Evolutionary conservation across 257 asterid species (phyloP).

Genomic region (Jaltomata sinuosa): DNA sequence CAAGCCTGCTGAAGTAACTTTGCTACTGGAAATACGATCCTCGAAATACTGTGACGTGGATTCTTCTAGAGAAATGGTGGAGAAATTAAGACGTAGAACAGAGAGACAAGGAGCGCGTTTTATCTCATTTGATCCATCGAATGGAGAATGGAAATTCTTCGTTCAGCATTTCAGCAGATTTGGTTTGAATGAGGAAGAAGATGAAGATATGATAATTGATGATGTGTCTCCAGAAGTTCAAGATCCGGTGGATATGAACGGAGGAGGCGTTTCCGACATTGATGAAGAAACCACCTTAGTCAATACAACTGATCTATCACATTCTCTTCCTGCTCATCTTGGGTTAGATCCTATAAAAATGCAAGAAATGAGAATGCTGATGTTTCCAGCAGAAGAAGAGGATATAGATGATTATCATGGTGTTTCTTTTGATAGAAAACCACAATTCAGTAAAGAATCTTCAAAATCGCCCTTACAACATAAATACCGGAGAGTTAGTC

Average conservation of each 20-base stretch:
- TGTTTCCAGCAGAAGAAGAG: slow-evolving; percentile 63
- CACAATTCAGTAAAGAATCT: slow-evolving; percentile 39
- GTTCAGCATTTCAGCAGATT: slow-evolving; percentile 96
- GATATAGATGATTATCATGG: slow-evolving; percentile 40
- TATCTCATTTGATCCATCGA: slow-evolving; percentile 52
- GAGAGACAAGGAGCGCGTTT: slow-evolving; percentile 83
- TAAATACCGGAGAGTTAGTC: slow-evolving; percentile 25
- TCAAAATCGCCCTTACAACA: slow-evolving; percentile 50
- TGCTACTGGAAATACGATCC: slow-evolving; percentile 28
- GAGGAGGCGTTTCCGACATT: slow-evolving; percentile 45
- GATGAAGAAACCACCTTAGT: slow-evolving; percentile 40
- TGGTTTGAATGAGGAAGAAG: slow-evolving; percentile 84
- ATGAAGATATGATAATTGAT: slow-evolving; percentile 73
- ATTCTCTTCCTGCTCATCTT: slow-evolving; percentile 96
- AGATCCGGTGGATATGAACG: slow-evolving; percentile 35
- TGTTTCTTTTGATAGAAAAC: slow-evolving; percentile 31
- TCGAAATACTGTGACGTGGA: slow-evolving; percentile 8
- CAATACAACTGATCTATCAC: slow-evolving; percentile 54
- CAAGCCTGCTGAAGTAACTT: slow-evolving; percentile 85
- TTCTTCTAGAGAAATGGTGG: slow-evolving; percentile 19
- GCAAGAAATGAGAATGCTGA: slow-evolving; percentile 69
- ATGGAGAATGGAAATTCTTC: slow-evolving; percentile 70
- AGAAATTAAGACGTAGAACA: slow-evolving; percentile 43
- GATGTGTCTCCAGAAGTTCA: slow-evolving; percentile 48
- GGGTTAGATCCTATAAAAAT: slow-evolving; percentile 86